Base-by-base conservation (phyloP, 2,329 filamentous ascomycete species). In the Camillea tinctor region DNA sequence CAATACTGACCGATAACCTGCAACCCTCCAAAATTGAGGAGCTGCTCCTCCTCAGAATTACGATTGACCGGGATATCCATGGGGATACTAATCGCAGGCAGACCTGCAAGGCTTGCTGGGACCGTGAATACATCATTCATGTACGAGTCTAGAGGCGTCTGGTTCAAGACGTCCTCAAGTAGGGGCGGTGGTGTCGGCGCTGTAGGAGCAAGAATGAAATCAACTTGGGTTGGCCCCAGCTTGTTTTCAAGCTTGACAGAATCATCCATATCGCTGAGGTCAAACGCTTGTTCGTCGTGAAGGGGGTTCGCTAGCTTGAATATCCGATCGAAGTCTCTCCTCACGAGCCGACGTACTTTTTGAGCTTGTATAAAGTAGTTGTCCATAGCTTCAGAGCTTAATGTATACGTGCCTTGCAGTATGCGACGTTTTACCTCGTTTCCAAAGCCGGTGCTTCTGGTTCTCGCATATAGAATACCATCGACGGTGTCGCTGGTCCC, bases 321-420 rank as follows among this genome's bases (percentile, higher is more conserved):
- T 0, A 91, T 88, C 1, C 82, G 77, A 75, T 98, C 87, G 73
- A 99, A 99, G 71, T 99, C 95, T 36, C 81, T 79, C 72, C 95
- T 89, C 1, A 99, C 91, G 19, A 96, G 80, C 57, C 92, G 84
- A 1, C 95, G 88, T 48, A 97, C 86, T 65, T 89, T 89, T 76
- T 99, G 95, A 52, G 95, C 95, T 73, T 97, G 90, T 63, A 97
- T 85, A 71, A 99, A 99, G 76, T 98, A 97, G 73, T 98, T 99
- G 74, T 97, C 90, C 71, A 96, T 95, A 9, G 93, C 93, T 62
- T 90, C 87, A 0, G 94, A 93, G 75, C 92, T 96, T 56, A 99
- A 82, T 49, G 89, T 93, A 73, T 97, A 98, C 0, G 93, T 89
- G 17, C 95, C 95, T 0, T 99, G 84, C 8, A 99, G 77, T 60